A percentile compares a stretch with the other conserved stretches of the same genome.
phyloP scores from a whole-genome alignment of 2,329 filamentous ascomycete genomes.

The Pyrenophora seminiperda region DNA sequence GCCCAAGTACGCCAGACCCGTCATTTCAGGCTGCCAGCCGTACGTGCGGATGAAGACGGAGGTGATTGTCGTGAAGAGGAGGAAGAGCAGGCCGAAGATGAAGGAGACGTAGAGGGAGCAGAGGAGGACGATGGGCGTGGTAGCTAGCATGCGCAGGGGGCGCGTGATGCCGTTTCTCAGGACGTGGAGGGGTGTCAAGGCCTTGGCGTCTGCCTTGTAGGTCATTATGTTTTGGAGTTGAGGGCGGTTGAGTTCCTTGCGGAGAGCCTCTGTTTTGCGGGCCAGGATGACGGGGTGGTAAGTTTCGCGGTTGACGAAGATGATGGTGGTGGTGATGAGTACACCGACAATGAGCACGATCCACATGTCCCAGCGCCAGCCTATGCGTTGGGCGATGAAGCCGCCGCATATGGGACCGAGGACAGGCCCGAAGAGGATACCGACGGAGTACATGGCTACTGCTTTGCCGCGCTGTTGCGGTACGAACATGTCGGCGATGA shows the following conservation, averaged over 20 bases:
- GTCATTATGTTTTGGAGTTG: conserved; percentile 54
- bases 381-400: conserved; percentile 29
- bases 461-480: conserved; percentile 41
- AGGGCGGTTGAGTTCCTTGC: conserved; percentile 52
- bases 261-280: conserved; percentile 62
- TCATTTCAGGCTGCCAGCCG: conserved; percentile 38
- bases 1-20: conserved; percentile 45
- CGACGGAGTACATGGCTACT: conserved; percentile 38
- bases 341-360: conserved; percentile 37
- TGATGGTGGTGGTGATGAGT: conserved; percentile 32
- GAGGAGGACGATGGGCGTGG: conserved; percentile 41
- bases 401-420: conserved; percentile 44
- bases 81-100: conserved; percentile 43
- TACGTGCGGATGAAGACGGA: conserved; percentile 42
- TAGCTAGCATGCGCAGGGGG: conserved; percentile 42
- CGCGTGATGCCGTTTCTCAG: conserved; percentile 44
- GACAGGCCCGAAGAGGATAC: conserved; percentile 42
- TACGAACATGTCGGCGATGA: conserved; percentile 45
- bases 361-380: conserved; percentile 48
- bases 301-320: conserved; percentile 54
- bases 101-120: conserved; percentile 44
- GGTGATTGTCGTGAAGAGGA: conserved; percentile 47
- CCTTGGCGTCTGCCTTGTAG: conserved; percentile 24
- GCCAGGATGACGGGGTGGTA: conserved; percentile 55
- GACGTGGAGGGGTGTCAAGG: conserved; percentile 21